phyloP scores from a whole-genome alignment of 495 filamentous ascomycete genomes.

The Aspergillus coremiiformis region DNA sequence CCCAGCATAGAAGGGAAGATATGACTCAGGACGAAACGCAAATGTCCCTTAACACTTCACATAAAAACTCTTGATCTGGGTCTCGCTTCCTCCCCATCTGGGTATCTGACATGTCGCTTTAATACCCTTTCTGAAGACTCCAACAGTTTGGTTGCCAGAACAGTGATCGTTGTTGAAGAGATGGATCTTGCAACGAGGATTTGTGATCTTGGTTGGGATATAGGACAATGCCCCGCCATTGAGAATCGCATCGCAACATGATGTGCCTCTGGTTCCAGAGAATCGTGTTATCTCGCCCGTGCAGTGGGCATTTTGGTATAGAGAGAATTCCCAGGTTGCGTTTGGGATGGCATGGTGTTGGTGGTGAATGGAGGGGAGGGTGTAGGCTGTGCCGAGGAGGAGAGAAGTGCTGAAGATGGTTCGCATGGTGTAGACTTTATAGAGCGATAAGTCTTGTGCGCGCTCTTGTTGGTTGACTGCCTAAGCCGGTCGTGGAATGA shows the following conservation, averaged over 20 bases:
- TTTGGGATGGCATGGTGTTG: not conserved
- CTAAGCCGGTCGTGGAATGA: not conserved
- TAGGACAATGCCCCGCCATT: constrained; percentile 9
- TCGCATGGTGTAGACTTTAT: not conserved
- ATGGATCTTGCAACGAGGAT: not conserved
- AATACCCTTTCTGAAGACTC: not conserved
- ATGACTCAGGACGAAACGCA: not conserved
- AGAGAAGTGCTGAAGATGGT: not conserved
- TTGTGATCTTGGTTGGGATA: not conserved
- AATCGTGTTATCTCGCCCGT: constrained; percentile 9
- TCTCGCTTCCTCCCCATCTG: not conserved
- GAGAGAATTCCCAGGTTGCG: constrained; percentile 5
- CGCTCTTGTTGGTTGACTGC: not conserved
- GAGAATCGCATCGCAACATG: constrained; percentile 2
- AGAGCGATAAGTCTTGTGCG: not conserved
- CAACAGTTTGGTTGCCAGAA: not conserved
- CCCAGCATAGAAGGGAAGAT: not conserved
- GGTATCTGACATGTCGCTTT: not conserved
- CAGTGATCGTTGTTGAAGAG: not conserved
- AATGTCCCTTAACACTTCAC: not conserved
- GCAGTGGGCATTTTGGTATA: constrained; percentile 7
- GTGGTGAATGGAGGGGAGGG: not conserved
- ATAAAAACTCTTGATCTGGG: constrained; percentile 6
- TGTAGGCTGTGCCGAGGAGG: not conserved
- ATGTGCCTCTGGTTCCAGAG: constrained; percentile 2